A percentile compares a stretch with the other conserved stretches of the same genome.
phyloP scores from a whole-genome alignment of 306 rosid genomes.

The Cyamopsis tetragonoloba region DNA sequence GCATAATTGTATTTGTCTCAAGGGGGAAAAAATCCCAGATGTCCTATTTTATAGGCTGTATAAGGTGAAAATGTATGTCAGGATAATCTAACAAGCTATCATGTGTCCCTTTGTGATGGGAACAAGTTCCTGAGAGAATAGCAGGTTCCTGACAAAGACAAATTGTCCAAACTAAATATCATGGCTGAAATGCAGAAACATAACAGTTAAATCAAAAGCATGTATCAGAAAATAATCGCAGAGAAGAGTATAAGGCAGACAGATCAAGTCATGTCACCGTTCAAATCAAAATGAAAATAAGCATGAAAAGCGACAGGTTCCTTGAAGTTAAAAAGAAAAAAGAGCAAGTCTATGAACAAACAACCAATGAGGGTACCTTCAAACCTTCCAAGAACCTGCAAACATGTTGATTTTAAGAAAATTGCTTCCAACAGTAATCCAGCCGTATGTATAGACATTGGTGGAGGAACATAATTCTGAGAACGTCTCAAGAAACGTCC shows the following conservation, averaged over 20 bases:
- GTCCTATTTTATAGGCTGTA: no score
- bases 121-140: slow-evolving; percentile 9
- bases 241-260: neutral
- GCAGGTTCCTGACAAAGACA: neutral
- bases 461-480: slow-evolving; percentile 39
- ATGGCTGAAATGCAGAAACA: neutral
- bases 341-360: slow-evolving; percentile 13
- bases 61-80: neutral
- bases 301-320: slow-evolving; percentile 10
- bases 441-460: slow-evolving; percentile 65
- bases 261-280: neutral
- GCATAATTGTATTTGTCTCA: no score
- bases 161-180: neutral
- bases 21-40: no score
- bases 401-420: slow-evolving; percentile 72
- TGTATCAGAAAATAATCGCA: neutral
- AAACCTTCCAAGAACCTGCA: slow-evolving; percentile 73
- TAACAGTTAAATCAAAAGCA: neutral
- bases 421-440: slow-evolving; percentile 77
- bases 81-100: neutral
- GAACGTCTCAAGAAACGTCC: slow-evolving; percentile 56
- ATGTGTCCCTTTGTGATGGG: neutral
- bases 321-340: slow-evolving; percentile 17
- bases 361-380: slow-evolving; percentile 49
- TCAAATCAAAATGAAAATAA: slow-evolving; percentile 8